Evolutionary conservation across 176 grass and related monocot species (phyloP).

Genomic region (Bolboschoenus planiculmis): DNA sequence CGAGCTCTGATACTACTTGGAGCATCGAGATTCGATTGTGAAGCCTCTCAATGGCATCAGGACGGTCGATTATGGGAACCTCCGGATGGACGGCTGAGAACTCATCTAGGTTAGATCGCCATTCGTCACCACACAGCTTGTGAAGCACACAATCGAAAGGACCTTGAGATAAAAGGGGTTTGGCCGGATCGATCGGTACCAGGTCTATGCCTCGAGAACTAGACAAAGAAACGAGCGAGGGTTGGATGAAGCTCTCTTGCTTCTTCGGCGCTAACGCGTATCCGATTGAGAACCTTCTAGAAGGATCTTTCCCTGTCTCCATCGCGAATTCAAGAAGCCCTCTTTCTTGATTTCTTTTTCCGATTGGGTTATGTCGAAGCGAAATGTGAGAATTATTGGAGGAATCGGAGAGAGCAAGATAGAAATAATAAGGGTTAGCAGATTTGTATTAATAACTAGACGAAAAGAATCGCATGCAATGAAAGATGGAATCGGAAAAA

Average conservation of each 20-base stretch:
- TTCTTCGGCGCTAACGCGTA: slow-evolving; percentile 85
- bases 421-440: neutral
- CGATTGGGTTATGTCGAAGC: neutral
- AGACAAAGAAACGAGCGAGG: slow-evolving; percentile 46
- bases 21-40: slow-evolving; percentile 97
- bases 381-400: neutral
- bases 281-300: slow-evolving; percentile 37
- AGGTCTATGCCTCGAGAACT: slow-evolving; percentile 52
- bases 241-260: slow-evolving; percentile 77
- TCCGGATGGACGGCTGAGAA: slow-evolving; percentile 44
- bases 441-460: neutral
- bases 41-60: slow-evolving; percentile 75
- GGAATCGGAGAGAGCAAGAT: neutral
- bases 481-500: neutral
- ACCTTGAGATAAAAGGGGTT: slow-evolving; percentile 59
- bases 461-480: slow-evolving; percentile 6
- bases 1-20: slow-evolving; percentile 81
- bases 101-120: slow-evolving; percentile 61
- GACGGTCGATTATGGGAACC: slow-evolving; percentile 58
- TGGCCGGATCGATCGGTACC: slow-evolving; percentile 47
- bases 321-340: slow-evolving; percentile 4
- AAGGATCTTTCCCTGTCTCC: slow-evolving; percentile 6
- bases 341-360: neutral
- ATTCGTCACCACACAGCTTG: slow-evolving; percentile 66
- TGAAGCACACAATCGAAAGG: slow-evolving; percentile 85